Evolutionary conservation across 2,329 filamentous ascomycete species (phyloP).

Genomic region (Aspergillus aculeatinus): DNA sequence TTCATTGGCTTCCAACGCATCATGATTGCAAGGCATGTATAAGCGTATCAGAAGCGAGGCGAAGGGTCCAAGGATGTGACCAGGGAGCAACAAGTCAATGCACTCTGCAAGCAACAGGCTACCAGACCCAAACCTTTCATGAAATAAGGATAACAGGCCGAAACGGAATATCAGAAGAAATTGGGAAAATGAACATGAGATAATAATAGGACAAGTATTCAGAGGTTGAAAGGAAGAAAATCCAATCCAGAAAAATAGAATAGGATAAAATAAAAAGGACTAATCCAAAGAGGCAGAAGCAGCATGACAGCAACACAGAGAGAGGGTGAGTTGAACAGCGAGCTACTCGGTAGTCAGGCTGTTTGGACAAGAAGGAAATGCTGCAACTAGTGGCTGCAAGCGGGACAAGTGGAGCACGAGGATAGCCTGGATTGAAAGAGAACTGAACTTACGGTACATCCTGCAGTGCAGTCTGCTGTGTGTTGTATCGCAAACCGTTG

Average conservation of each 20-base stretch:
- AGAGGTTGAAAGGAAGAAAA: not conserved
- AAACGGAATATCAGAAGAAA: slow-evolving; percentile 5
- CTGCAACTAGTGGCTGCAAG: slow-evolving; percentile 33
- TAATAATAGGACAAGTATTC: not conserved
- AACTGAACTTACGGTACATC: slow-evolving; percentile 59
- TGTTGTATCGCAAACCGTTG: slow-evolving; percentile 53
- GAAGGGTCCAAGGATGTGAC: slow-evolving; percentile 12
- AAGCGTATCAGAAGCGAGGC: slow-evolving; percentile 8
- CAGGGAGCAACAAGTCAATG: slow-evolving; percentile 18
- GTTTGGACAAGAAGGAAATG: slow-evolving; percentile 32
- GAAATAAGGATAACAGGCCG: slow-evolving; percentile 2
- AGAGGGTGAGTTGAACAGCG: slow-evolving; percentile 2
- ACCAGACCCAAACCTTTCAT: slow-evolving; percentile 2
- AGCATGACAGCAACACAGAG: slow-evolving; percentile 14
- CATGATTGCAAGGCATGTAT: slow-evolving; percentile 16
- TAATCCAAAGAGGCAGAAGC: slow-evolving; percentile 4
- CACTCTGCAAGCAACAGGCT: slow-evolving; percentile 27
- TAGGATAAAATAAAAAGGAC: not conserved
- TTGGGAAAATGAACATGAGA: slow-evolving; percentile 13
- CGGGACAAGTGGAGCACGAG: slow-evolving; percentile 32
- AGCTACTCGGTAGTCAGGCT: slow-evolving; percentile 22
- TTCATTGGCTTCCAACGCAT: slow-evolving; percentile 9
- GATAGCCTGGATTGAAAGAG: slow-evolving; percentile 41
- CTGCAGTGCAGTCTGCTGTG: slow-evolving; percentile 51
- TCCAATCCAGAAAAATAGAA: not conserved